Percentiles rank a stretch among this genome's conserved stretches.
phyloP scores from a whole-genome alignment of 345 rosid genomes.

The Gossypium ekmanianum region DNA sequence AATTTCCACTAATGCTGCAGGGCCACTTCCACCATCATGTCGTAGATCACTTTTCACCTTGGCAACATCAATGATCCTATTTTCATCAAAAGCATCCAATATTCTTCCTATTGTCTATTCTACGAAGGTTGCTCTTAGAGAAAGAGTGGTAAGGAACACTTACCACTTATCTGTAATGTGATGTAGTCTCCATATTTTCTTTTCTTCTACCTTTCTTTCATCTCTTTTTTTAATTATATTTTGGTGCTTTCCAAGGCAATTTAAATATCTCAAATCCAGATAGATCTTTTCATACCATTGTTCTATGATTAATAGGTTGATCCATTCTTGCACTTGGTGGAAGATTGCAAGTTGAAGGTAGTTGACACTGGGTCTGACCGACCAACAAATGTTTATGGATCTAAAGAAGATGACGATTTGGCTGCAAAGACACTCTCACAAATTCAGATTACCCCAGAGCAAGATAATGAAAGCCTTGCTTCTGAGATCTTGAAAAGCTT shows the following conservation, averaged over 20 bases:
- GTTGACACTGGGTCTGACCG: slow-evolving; percentile 31
- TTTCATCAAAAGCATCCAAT: slow-evolving; percentile 70
- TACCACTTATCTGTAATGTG: neutral
- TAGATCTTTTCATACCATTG: neutral
- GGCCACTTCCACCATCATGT: slow-evolving; percentile 69
- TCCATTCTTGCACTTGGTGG: slow-evolving; percentile 74
- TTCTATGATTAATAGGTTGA: slow-evolving; percentile 53
- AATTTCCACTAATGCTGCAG: slow-evolving; percentile 38
- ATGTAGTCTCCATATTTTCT: neutral
- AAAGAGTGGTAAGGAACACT: slow-evolving; percentile 45
- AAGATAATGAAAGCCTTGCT: slow-evolving; percentile 55
- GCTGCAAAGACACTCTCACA: slow-evolving; percentile 59
- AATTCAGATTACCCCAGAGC: slow-evolving; percentile 49
- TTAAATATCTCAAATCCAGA: neutral
- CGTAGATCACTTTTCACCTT: slow-evolving; percentile 79
- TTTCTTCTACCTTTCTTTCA: neutral
- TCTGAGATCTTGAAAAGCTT: slow-evolving; percentile 70
- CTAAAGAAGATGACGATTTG: slow-evolving; percentile 61
- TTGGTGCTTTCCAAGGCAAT: neutral
- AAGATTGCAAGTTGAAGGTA: slow-evolving; percentile 70
- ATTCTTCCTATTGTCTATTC: slow-evolving; percentile 51
- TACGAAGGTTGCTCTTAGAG: slow-evolving; percentile 53
- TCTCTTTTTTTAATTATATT: no score
- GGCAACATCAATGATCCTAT: slow-evolving; percentile 85
- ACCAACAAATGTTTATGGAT: slow-evolving; percentile 46